phyloP scores from a whole-genome alignment of 768 basidiomycete species.

The Infundibulicybe gibba region DNA sequence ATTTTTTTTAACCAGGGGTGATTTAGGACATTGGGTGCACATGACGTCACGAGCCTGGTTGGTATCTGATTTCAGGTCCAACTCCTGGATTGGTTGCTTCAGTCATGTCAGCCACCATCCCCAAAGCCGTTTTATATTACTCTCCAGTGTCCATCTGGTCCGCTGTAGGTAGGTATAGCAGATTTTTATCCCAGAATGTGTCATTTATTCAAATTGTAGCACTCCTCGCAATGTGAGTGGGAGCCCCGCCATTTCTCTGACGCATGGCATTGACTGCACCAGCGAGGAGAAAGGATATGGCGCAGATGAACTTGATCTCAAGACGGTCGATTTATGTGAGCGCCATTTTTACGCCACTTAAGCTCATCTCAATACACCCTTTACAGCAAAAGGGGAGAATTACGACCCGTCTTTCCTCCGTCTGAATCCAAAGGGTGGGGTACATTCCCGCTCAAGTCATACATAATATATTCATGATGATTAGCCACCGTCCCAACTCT shows the following conservation, averaged over 20 bases:
- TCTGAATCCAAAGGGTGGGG: slow-evolving; percentile 72
- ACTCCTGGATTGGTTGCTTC: slow-evolving; percentile 3
- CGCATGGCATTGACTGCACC: slow-evolving; percentile 7
- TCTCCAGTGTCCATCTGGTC: slow-evolving; percentile 60
- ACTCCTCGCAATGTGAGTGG: slow-evolving; percentile 52
- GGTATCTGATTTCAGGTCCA: background rate
- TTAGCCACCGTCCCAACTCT: slow-evolving; percentile 78
- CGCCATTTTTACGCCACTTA: background rate
- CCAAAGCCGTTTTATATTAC: slow-evolving; percentile 84
- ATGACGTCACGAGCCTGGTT: slow-evolving; percentile 6
- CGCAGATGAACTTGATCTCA: slow-evolving; percentile 68
- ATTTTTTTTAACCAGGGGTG: too few species aligned
- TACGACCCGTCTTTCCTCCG: slow-evolving; percentile 72
- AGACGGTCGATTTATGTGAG: slow-evolving; percentile 60
- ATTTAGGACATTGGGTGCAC: too few species aligned
- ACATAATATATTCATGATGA: background rate
- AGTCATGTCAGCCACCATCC: slow-evolving; percentile 33
- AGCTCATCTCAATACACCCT: background rate
- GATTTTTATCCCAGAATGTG: background rate
- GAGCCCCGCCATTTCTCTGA: background rate
- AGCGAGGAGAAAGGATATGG: slow-evolving; percentile 82
- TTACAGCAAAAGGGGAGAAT: slow-evolving; percentile 73
- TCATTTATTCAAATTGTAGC: slow-evolving; percentile 23
- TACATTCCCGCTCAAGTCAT: background rate
- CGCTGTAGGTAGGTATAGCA: slow-evolving; percentile 46